A percentile compares a stretch with the other conserved stretches of the same genome.
Conservation (phyloP, 2,329 filamentous ascomycete species). For the Microthyrium microscopicum region DNA sequence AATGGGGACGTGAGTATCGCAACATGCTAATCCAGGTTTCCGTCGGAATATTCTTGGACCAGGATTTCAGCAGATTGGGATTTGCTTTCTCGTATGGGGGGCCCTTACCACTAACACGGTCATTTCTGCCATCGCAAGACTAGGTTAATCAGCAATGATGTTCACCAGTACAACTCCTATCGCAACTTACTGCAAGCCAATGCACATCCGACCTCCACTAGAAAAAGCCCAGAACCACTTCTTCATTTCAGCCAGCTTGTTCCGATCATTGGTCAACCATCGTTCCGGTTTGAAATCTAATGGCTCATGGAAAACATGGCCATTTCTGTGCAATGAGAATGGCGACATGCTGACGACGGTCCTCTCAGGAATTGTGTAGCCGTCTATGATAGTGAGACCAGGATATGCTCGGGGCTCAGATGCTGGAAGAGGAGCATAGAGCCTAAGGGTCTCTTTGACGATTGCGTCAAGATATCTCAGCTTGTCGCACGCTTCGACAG, state of each 20-base stretch:
- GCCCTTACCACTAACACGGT: conserved; percentile 27
- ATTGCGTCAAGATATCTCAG: conserved; percentile 31
- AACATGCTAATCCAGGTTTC: too few relatives aligned
- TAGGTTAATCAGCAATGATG: conserved; percentile 9
- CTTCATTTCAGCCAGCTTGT: conserved; percentile 16
- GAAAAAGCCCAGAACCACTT: conserved; percentile 24
- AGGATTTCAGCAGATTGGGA: too few relatives aligned
- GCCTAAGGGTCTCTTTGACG: conserved; percentile 33
- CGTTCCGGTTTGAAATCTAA: conserved; percentile 18
- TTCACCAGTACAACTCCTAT: background rate
- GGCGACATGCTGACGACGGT: conserved; percentile 23
- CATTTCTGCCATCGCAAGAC: conserved; percentile 35
- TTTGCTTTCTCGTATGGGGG: too few relatives aligned
- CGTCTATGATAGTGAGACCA: conserved; percentile 20
- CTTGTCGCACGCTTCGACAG: conserved; percentile 20
- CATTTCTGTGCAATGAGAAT: conserved; percentile 22
- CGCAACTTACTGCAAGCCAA: conserved; percentile 19
- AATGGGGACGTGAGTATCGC: too few relatives aligned
- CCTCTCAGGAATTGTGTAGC: conserved; percentile 18
- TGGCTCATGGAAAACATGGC: conserved; percentile 15
- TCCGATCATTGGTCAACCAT: conserved; percentile 13
- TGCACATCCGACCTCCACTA: conserved; percentile 25
- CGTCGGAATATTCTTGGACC: too few relatives aligned
- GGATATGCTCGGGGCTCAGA: conserved; percentile 30
- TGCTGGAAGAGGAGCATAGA: conserved; percentile 35